These are phyloP conservation scores for Pulveroboletus sp. DNA, from an alignment of 768 basidiomycete genomes.

Conservation along the genomic window DNA sequence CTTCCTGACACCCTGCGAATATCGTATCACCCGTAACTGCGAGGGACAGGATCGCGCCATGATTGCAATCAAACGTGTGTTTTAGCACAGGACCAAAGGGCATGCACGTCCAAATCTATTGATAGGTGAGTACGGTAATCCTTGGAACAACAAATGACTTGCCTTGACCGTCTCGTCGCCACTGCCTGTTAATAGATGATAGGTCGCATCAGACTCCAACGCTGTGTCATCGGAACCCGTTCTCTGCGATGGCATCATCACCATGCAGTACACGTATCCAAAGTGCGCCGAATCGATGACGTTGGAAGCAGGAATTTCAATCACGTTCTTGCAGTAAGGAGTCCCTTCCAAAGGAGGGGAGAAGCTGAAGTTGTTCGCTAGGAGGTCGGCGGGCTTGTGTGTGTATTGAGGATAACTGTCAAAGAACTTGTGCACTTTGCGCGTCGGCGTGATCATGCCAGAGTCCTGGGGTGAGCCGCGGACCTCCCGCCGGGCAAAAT, in stretches of 20 bases:
- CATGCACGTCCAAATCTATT: conserved; percentile 66
- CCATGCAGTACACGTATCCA: conserved; percentile 90
- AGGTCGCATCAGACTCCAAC: conserved; percentile 21
- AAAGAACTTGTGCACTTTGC: conserved; percentile 84
- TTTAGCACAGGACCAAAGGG: conserved; percentile 42
- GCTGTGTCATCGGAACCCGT: conserved; percentile 34
- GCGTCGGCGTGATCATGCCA: conserved; percentile 36
- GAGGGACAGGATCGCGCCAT: conserved; percentile 82
- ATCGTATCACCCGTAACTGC: conserved; percentile 72
- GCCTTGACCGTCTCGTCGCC: conserved; percentile 92
- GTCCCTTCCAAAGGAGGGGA: conserved; percentile 34
- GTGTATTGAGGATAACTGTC: conserved; percentile 80
- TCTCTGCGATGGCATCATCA: conserved; percentile 40
- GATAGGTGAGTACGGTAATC: neutral
- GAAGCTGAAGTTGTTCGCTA: conserved; percentile 51
- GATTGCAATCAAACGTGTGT: conserved; percentile 66
- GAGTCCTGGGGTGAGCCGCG: conserved; percentile 12
- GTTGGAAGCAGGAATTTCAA: conserved; percentile 62
- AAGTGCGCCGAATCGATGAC: conserved; percentile 89
- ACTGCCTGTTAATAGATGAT: conserved; percentile 75
- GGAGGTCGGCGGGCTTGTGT: conserved; percentile 61
- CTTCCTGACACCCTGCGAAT: conserved; percentile 93
- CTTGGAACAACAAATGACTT: conserved; percentile 1
- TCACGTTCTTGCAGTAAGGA: conserved; percentile 14
- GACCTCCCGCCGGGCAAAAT: conserved; percentile 39